phyloP scores from a whole-genome alignment of 192 early-diverging fungal genomes.

The Mortierella antarctica region DNA sequence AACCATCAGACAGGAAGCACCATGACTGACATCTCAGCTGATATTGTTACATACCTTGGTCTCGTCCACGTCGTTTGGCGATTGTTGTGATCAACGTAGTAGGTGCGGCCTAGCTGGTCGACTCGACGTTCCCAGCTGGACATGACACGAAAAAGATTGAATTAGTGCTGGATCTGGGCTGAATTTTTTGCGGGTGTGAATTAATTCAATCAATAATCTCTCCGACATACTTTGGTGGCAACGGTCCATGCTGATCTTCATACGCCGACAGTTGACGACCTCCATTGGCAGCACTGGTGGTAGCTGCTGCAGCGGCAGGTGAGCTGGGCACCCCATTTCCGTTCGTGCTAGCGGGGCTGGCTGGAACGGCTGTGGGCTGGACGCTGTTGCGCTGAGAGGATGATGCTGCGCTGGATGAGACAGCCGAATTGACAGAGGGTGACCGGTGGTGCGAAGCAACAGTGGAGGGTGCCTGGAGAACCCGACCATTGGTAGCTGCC shows the following conservation, averaged over 20 bases:
- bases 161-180: not conserved
- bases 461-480: slow-evolving; percentile 38
- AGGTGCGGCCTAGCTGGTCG: slow-evolving; percentile 91
- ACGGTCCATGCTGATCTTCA: slow-evolving; percentile 67
- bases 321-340: slow-evolving; percentile 18
- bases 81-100: slow-evolving; percentile 97
- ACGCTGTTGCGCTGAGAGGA: slow-evolving; percentile 22
- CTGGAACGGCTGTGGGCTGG: not conserved
- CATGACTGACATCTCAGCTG: not conserved
- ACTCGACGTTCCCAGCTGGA: slow-evolving; percentile 93
- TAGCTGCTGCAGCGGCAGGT: slow-evolving; percentile 13
- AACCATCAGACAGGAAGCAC: not conserved
- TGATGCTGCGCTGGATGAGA: slow-evolving; percentile 10
- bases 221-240: slow-evolving; percentile 54
- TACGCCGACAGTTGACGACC: slow-evolving; percentile 43
- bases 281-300: slow-evolving; percentile 13
- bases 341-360: slow-evolving; percentile 19
- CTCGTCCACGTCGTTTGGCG: slow-evolving; percentile 93
- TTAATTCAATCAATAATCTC: not conserved
- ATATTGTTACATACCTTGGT: slow-evolving; percentile 34
- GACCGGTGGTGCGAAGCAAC: slow-evolving; percentile 50
- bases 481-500: not conserved
- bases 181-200: not conserved
- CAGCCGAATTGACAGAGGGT: slow-evolving; percentile 26
- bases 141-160: not conserved